phyloP scores from a whole-genome alignment of 352 stramenopile species.

The Phytophthora podocarpi region DNA sequence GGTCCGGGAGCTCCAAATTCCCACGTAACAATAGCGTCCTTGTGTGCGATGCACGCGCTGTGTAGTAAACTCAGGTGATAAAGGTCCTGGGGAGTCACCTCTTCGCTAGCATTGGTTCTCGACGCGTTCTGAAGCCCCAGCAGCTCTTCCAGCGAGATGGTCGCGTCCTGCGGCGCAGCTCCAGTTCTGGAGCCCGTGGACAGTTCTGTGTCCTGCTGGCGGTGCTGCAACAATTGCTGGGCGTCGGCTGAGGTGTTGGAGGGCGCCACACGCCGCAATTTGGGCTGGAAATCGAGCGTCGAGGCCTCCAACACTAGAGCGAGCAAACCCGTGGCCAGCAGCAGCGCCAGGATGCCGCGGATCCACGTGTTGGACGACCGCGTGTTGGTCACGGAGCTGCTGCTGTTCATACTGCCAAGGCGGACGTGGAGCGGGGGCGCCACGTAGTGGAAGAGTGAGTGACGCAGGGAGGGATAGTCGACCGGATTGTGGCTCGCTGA shows the following conservation, averaged over 20 bases:
- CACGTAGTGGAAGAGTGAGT: slow-evolving; percentile 6
- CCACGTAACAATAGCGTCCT: slow-evolving; percentile 59
- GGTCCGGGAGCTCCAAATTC: slow-evolving; percentile 32
- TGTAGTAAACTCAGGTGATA: slow-evolving; percentile 62
- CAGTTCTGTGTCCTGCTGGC: not conserved
- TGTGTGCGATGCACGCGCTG: slow-evolving; percentile 44
- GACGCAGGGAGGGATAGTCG: slow-evolving; percentile 8
- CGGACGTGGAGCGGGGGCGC: not conserved
- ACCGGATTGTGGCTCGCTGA: slow-evolving; percentile 17
- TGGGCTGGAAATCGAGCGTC: slow-evolving; percentile 36
- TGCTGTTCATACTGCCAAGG: slow-evolving; percentile 2
- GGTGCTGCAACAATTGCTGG: slow-evolving; percentile 23
- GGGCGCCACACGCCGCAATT: slow-evolving; percentile 29
- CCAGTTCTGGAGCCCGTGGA: not conserved
- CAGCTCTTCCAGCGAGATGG: slow-evolving; percentile 20
- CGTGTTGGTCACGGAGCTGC: not conserved
- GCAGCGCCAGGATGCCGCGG: slow-evolving; percentile 31
- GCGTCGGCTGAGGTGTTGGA: not conserved
- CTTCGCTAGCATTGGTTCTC: slow-evolving; percentile 3
- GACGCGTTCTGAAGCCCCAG: slow-evolving; percentile 13
- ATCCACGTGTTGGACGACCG: slow-evolving; percentile 28
- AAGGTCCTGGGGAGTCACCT: slow-evolving; percentile 40
- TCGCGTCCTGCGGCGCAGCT: slow-evolving; percentile 2
- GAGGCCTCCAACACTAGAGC: slow-evolving; percentile 37
- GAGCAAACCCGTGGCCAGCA: slow-evolving; percentile 36